Base-by-base conservation (phyloP, 2,329 filamentous ascomycete species). In the Penicillium verrucosum region DNA sequence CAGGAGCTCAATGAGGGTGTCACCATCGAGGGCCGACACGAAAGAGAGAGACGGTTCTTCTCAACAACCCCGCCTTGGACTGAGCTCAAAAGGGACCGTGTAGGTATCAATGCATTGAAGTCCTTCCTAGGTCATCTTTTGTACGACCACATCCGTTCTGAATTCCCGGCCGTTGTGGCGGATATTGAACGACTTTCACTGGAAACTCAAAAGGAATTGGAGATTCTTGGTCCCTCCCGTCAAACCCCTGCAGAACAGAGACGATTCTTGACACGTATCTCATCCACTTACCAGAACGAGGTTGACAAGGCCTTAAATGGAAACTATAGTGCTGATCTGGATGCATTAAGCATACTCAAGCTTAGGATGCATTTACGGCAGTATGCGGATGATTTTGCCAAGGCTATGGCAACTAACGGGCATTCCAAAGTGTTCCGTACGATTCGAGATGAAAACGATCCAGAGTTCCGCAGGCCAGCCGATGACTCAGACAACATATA, bases 201-300 rank as follows among this genome's bases (percentile, higher is more conserved):
- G 55, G 30, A 53, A 43, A 25, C 73, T 70, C 65, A 75, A 16
- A 51, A 37, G 16, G 59, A 61, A 1, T 50, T 66, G 37, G 57
- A 62, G 3, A 10, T 52, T n/a, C 44, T 63, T 9, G 60, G 63
- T 2, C 49, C 58, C 18, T 57, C 63, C 1, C 56, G 63, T 3
- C 62, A 64, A 30, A 54, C 38, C 5, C 11, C 57, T 3, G 23
- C 47, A 16, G 60, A 65, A 9, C 63, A 67, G 36, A 54, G 65
- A 8, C 53, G 58, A 8, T 67, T 59, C 27, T 47, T 65, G 34
- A 63, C 51, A n/a, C 47, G 38, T 2, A 41, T 62, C 3, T 58
- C 56, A 5, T 55, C 51, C 1, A 18, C 21, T 1, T 67, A 65
- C 18, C 54, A 66, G 38, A 38, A 47, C 0, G 45, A 61, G 5